Conservation (phyloP, 1,139 yeast genomes). For the Suhomyces chickasaworum region DNA sequence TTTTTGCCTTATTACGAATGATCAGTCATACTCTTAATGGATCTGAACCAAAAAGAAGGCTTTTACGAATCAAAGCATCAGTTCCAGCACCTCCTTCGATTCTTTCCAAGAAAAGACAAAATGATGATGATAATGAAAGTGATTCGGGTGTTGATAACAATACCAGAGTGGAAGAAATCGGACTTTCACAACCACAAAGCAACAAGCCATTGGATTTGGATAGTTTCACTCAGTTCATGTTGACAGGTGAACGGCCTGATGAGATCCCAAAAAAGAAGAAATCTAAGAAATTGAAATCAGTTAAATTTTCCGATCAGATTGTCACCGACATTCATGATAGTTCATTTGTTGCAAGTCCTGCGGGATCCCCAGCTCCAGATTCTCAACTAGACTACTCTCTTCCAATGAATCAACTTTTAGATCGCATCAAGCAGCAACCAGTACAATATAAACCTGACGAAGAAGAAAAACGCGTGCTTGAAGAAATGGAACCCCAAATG, state of each 20-base stretch:
- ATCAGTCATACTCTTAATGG: conserved; percentile 59
- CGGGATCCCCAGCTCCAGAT: conserved; percentile 28
- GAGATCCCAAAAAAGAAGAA: conserved; percentile 35
- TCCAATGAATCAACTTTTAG: conserved; percentile 73
- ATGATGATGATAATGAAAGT: conserved; percentile 43
- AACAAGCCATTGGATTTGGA: conserved; percentile 60
- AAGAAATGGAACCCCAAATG: conserved; percentile 68
- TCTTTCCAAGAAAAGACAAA: conserved; percentile 54
- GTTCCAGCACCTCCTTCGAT: conserved; percentile 73
- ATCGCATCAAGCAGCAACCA: conserved; percentile 36
- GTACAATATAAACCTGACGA: conserved; percentile 34
- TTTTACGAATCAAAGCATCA: conserved; percentile 55
- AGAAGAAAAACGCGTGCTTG: conserved; percentile 60
- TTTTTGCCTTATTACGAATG: conserved; percentile 69
- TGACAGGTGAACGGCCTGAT: conserved; percentile 70
- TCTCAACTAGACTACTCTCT: conserved; percentile 52
- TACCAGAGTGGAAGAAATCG: conserved; percentile 17
- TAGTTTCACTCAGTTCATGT: conserved; percentile 69
- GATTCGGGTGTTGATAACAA: conserved; percentile 28
- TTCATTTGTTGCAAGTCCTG: conserved; percentile 26
- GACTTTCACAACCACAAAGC: conserved; percentile 1
- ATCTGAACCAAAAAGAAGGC: conserved; percentile 48
- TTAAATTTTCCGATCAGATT: conserved; percentile 69
- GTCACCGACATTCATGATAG: conserved; percentile 46
- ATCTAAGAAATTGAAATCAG: conserved; percentile 54